Base-by-base conservation (phyloP, 2,329 filamentous ascomycete genomes). In the Xylaria sp. region DNA sequence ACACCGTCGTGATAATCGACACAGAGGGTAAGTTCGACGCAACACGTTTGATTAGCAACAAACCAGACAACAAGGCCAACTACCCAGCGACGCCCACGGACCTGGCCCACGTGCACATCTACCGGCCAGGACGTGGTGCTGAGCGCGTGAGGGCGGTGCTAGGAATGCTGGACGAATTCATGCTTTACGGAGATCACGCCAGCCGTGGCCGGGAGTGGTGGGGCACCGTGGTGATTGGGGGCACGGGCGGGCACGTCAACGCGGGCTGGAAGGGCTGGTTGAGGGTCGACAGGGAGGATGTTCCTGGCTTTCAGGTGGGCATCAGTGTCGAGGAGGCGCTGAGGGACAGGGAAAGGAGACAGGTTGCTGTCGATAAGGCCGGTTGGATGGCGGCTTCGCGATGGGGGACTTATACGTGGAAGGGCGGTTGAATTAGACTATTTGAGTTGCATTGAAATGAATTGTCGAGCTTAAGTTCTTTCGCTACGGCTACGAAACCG, bases 151-250 rank as follows among this genome's bases (percentile, higher is more conserved):
- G 77, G 23, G 77, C 78, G 3, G 74, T 83, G 5, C 74, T 87
- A 6, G 75, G 79, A 1, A 79, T 80, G 0, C 81, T 83, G 3
- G 81, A 84, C 59, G 73, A 79, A 49, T 83, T 82, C 74, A 86
- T 88, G 80, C 77, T 88, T 5, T 89, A 89, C 75, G 81, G 81
- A 3, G 67, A 75, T 6, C 81, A 82, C 67, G 75, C 73, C 44
- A 87, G 84, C 69, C 79, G 80, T 5, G 77, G 73, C 31, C 82
- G 87, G 4, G 81, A 83, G 67, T 88, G 84, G 83, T 89, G 87
- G 87, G 87, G 87, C n/a, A 87, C 85, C 1, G 72, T 89, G 31
- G 82, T 89, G 5, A 72, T 88, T 46, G 85, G 85, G 10, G 82
- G 81, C 0, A 71, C 76, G 3, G 77, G 77, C 5, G 77, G 77